Percentiles rank a stretch among this genome's conserved stretches.
Evolutionary conservation across 352 stramenopile species (phyloP).

Genomic region (Salisapilia sapeloensis): DNA sequence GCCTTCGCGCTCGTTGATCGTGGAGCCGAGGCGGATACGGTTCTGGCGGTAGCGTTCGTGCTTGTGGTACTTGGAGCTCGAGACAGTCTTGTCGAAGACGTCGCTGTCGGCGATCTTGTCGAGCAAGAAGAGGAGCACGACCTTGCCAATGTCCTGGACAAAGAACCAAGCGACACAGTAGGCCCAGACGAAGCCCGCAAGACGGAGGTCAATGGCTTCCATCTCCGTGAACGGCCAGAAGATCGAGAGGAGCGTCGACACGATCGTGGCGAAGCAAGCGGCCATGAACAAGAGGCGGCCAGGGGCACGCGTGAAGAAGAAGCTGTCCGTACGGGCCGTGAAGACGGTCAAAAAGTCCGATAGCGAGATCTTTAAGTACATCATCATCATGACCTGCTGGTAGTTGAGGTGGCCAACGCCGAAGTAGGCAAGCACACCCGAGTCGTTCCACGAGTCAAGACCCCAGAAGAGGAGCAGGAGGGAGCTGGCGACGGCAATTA

Average conservation of each 20-base stretch:
- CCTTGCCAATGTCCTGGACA: conserved; percentile 70
- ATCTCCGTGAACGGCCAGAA: conserved; percentile 75
- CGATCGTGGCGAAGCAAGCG: conserved; percentile 50
- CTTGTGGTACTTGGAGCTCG: conserved; percentile 33
- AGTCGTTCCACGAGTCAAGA: conserved; percentile 68
- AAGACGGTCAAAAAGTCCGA: conserved; percentile 90
- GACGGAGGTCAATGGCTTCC: conserved; percentile 51
- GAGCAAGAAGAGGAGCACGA: conserved; percentile 39
- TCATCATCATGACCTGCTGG: conserved; percentile 81
- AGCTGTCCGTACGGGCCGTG: conserved; percentile 58
- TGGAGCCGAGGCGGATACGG: conserved; percentile 54
- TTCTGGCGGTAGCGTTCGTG: conserved; percentile 60
- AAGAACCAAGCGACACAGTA: conserved; percentile 82
- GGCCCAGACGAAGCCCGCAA: conserved; percentile 74
- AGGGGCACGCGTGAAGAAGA: conserved; percentile 69
- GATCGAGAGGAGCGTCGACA: conserved; percentile 72
- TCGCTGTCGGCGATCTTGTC: conserved; percentile 38
- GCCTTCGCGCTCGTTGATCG: conserved; percentile 32
- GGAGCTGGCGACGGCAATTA: conserved; percentile 69
- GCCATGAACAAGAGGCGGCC: conserved; percentile 53
- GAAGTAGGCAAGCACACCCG: conserved; percentile 37
- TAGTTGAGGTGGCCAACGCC: conserved; percentile 63
- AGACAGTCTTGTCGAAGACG: conserved; percentile 35
- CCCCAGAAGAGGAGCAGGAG: conserved; percentile 73
- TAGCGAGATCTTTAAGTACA: conserved; percentile 92